phyloP scores from a whole-genome alignment of 2,329 filamentous ascomycete species.

The Fusarium sp. region DNA sequence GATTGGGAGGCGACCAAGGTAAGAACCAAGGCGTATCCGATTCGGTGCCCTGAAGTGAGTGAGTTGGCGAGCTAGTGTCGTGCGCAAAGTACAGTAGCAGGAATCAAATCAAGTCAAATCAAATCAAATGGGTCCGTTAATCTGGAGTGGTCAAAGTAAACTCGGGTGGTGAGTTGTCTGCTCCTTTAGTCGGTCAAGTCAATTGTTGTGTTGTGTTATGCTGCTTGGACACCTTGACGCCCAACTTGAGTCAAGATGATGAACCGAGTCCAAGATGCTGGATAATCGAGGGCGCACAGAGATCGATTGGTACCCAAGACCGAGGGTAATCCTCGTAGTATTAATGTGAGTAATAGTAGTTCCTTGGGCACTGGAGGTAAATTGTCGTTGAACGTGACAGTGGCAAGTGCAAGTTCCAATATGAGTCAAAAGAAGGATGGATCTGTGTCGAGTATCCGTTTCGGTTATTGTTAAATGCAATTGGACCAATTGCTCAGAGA shows the following conservation, averaged over 20 bases:
- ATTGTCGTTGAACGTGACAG: constrained; percentile 7
- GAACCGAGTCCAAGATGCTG: constrained; percentile 28
- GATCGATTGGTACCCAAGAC: constrained; percentile 33
- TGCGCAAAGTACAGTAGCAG: constrained; percentile 19
- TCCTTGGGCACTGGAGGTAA: constrained; percentile 9
- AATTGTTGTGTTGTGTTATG: constrained; percentile 23
- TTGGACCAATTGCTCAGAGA: constrained; percentile 36
- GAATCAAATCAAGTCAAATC: neutral
- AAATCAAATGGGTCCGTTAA: constrained; percentile 22
- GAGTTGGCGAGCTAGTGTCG: constrained; percentile 34
- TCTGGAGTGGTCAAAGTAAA: constrained; percentile 27
- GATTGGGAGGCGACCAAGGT: constrained; percentile 36
- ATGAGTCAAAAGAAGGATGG: constrained; percentile 6
- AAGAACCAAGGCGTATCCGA: constrained; percentile 38
- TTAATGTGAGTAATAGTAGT: constrained; percentile 18
- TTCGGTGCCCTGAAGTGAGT: constrained; percentile 35
- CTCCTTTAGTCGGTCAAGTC: constrained; percentile 40
- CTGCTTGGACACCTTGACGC: constrained; percentile 30
- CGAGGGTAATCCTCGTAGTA: constrained; percentile 20
- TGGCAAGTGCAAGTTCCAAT: constrained; percentile 22
- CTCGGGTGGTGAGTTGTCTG: constrained; percentile 37
- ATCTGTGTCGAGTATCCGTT: constrained; percentile 7
- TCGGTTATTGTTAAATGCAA: constrained; percentile 22
- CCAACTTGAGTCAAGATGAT: constrained; percentile 33
- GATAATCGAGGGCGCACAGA: constrained; percentile 21